A percentile compares a stretch with the other conserved stretches of the same genome.
phyloP scores from a whole-genome alignment of 139 green algal genomes.

The Chlorella sp. region DNA sequence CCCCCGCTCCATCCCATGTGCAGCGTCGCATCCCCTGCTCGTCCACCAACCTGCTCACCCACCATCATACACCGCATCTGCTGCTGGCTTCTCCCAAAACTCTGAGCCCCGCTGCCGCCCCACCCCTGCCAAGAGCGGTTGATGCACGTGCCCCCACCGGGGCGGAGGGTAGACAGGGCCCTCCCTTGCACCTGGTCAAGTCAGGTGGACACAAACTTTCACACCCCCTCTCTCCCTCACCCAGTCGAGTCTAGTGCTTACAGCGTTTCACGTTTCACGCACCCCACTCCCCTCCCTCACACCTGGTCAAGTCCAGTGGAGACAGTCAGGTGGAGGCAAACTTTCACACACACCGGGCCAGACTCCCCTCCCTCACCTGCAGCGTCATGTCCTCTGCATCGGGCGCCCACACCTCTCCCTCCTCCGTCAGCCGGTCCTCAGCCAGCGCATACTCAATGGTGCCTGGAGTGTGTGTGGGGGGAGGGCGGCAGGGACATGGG shows the following conservation, averaged over 20 bases:
- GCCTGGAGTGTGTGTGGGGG: slow-evolving; percentile 42
- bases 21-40: neutral
- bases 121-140: too few species aligned
- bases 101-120: neutral
- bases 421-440: slow-evolving; percentile 65
- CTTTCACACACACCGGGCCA: too few species aligned
- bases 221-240: too few species aligned
- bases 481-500: neutral
- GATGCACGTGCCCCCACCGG: too few species aligned
- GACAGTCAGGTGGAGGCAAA: too few species aligned
- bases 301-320: too few species aligned
- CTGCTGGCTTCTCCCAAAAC: neutral
- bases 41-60: too few species aligned
- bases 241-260: too few species aligned
- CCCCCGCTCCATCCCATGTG: neutral
- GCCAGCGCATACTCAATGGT: slow-evolving; percentile 81
- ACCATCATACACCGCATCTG: neutral
- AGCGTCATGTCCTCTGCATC: slow-evolving; percentile 70
- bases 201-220: too few species aligned
- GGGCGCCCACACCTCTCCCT: slow-evolving; percentile 80
- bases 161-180: neutral
- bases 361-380: slow-evolving; percentile 29
- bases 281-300: too few species aligned
- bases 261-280: too few species aligned
- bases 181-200: too few species aligned